Base-by-base conservation (phyloP, 192 early-diverging fungal genomes). In the Podila epicladia region DNA sequence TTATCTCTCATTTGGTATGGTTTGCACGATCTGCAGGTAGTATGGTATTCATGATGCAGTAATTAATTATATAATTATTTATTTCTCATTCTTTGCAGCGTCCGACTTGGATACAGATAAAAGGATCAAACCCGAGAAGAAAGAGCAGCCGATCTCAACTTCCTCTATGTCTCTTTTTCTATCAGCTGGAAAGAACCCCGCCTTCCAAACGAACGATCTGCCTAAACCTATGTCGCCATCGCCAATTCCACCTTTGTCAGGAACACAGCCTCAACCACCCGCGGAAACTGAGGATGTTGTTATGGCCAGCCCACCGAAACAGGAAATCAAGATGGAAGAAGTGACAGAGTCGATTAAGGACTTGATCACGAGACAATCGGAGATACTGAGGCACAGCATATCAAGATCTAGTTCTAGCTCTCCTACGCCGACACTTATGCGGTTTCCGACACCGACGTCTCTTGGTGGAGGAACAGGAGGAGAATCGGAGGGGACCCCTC, bases 361-460 rank as follows among this genome's bases (percentile, higher is more conserved):
- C 11, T 11, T 45, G 41, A 45, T 24, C 35, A 7, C 62, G 0
- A 31, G 29, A n/a, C 37, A 49, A 8, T 0, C 17, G 7, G 26
- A 37, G 41, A 69, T 57, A 26, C 33, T 53, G 8, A 35, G 24
- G n/a, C 53, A 67, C 26, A 62, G 72, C 22, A 60, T 35, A 20
- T 58, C 48, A 20, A 48, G 58, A 35, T 58, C 67, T 11, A 31
- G 33, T 4, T 26, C 74, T 4, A 29, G 58, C 4, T 75, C 73
- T 12, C 73, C 67, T 12, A 20, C 53, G 12, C 26, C 29, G 5
- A 22, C 57, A 20, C 62, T 61, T 17, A 20, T 50, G 53, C 51
- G 73, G 13, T 58, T 75, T 62, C 67, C 67, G 9, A 69, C 66
- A 37, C 73, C 73, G 22, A 69, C 38, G 8, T 69, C 67, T 20